Conservation (phyloP, 1,284 basidiomycete genomes). For the Trichosporon sp. region DNA sequence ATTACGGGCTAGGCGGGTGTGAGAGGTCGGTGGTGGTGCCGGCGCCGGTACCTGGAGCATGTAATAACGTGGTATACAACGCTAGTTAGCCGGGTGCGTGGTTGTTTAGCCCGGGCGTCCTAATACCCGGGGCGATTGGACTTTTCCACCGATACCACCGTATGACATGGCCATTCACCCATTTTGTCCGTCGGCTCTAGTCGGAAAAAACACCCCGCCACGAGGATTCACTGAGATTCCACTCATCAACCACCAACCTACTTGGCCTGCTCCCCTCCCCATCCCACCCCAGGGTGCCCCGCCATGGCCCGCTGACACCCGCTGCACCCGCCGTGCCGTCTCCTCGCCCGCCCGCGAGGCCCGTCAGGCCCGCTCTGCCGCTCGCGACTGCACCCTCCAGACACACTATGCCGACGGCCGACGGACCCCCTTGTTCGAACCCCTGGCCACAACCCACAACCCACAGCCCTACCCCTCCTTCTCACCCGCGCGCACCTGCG, state of each 20-base stretch:
- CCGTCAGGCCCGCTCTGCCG: neutral
- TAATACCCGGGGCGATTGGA: conserved; percentile 24
- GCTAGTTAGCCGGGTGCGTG: conserved; percentile 1
- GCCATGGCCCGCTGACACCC: neutral
- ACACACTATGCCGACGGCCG: conserved; percentile 3
- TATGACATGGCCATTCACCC: neutral
- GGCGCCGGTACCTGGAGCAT: neutral
- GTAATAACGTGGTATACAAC: neutral
- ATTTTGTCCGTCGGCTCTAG: conserved; percentile 32
- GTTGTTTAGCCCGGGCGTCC: neutral
- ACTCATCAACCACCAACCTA: neutral
- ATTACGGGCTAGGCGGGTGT: neutral
- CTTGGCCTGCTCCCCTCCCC: neutral
- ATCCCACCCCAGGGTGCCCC: conserved; percentile 14
- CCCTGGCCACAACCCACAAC: too few relatives aligned
- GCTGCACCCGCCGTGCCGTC: too few relatives aligned
- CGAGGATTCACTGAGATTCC: neutral
- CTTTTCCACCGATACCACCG: conserved; percentile 21
- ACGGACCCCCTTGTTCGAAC: conserved; percentile 10
- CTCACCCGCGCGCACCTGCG: neutral
- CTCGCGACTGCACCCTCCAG: neutral
- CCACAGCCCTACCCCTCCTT: neutral
- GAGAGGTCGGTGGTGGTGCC: neutral
- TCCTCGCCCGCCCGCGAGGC: too few relatives aligned
- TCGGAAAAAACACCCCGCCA: conserved; percentile 22